Conservation (phyloP, 2,329 filamentous ascomycete genomes). For the Pseudogymnoascus destructans region DNA sequence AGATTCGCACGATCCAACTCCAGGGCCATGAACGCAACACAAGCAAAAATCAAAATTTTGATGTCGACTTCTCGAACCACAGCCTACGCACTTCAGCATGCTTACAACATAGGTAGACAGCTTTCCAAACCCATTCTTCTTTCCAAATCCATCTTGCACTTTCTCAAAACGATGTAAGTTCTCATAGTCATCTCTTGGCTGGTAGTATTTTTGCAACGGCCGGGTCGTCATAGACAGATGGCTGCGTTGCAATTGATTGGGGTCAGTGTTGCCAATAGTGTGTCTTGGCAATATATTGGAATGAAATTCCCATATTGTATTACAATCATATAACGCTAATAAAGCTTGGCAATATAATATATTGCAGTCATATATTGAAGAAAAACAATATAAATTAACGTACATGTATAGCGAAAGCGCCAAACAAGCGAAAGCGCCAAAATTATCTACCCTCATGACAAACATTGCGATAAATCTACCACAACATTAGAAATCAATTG, state of each 20-base stretch:
- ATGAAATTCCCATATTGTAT: no score
- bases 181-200: slow-evolving; percentile 26
- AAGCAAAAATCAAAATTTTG: slow-evolving; percentile 26
- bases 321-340: no score
- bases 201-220: slow-evolving; percentile 16
- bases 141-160: slow-evolving; percentile 28
- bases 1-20: slow-evolving; percentile 50
- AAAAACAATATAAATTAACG: no score
- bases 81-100: slow-evolving; percentile 7
- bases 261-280: no score
- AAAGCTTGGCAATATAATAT: no score
- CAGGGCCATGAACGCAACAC: slow-evolving; percentile 47
- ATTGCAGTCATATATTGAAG: no score
- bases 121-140: slow-evolving; percentile 21
- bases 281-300: no score
- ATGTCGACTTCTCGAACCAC: slow-evolving; percentile 23
- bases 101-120: not conserved
- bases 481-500: no score
- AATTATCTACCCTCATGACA: no score
- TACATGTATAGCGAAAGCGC: no score
- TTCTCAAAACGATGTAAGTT: slow-evolving; percentile 29
- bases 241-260: slow-evolving; percentile 21
- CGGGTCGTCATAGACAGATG: slow-evolving; percentile 20
- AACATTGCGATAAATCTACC: no score
- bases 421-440: no score